Conservation (phyloP, 2,329 filamentous ascomycete species). For the Thermothelomyces thermophilus region DNA sequence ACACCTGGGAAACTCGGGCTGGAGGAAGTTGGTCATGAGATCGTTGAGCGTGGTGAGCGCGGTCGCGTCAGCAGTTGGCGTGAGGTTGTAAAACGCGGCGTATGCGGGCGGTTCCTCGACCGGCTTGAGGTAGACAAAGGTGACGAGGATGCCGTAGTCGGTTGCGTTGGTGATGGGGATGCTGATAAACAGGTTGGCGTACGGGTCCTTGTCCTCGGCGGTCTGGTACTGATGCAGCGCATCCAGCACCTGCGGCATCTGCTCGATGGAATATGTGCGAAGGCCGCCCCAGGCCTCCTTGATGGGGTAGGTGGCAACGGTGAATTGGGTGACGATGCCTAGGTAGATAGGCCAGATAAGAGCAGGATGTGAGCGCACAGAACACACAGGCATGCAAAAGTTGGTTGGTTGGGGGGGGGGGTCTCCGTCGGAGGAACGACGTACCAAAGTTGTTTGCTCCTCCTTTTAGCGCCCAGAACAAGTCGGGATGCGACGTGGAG, state of each 20-base stretch:
- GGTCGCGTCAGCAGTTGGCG: background rate
- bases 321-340: constrained; percentile 4
- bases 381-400: too few species aligned
- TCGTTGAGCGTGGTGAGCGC: background rate
- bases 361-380: too few species aligned
- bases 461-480: constrained; percentile 23
- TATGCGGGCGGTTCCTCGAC: constrained; percentile 1
- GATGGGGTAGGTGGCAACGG: background rate
- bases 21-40: constrained; percentile 2
- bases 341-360: background rate
- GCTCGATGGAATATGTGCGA: background rate
- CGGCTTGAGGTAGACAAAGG: constrained; percentile 8
- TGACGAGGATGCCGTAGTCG: background rate
- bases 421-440: constrained; percentile 17
- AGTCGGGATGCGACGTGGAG: constrained; percentile 15
- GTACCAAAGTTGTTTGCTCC: constrained; percentile 24
- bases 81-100: constrained; percentile 2
- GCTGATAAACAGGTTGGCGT: constrained; percentile 9
- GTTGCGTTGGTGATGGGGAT: constrained; percentile 1
- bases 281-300: constrained; percentile 5
- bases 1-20: background rate
- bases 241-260: background rate
- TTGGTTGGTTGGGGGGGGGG: too few species aligned
- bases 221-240: constrained; percentile 7
- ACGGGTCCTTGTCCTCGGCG: constrained; percentile 5